These are phyloP conservation scores for Plantago ovata DNA, from an alignment of 257 asterid genomes.

Conservation along the genomic window DNA sequence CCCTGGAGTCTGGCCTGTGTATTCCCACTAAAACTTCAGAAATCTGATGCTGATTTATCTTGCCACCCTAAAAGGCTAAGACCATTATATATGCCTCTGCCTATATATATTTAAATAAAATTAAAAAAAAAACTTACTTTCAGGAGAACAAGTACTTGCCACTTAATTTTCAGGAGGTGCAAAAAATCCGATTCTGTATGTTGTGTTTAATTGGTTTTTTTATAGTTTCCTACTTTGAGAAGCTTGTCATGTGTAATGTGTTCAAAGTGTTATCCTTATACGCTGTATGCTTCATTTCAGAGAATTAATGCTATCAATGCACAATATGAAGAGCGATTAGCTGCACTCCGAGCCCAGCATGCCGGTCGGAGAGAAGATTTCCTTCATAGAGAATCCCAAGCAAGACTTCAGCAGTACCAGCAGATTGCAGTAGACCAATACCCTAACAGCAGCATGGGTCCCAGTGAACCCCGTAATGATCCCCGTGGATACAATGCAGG, in stretches of 20 bases:
- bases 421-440: constrained; percentile 49
- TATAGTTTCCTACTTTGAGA: background rate
- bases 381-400: constrained; percentile 60
- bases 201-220: background rate
- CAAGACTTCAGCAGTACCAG: constrained; percentile 61
- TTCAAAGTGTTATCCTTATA: background rate
- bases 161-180: too few relatives aligned
- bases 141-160: too few relatives aligned
- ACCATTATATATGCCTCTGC: too few relatives aligned
- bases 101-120: too few relatives aligned
- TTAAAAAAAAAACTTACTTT: too few relatives aligned
- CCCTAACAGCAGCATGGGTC: constrained; percentile 36
- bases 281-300: constrained; percentile 28
- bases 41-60: too few relatives aligned
- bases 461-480: constrained; percentile 20
- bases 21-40: too few relatives aligned
- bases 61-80: too few relatives aligned
- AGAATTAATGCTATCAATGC: constrained; percentile 55
- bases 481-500: constrained; percentile 42
- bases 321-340: constrained; percentile 61
- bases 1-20: too few relatives aligned
- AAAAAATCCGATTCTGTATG: too few relatives aligned
- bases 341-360: constrained; percentile 57
- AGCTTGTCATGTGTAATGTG: background rate
- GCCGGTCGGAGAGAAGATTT: constrained; percentile 60